phyloP scores from a whole-genome alignment of 1,284 basidiomycete genomes.

The Gomphus sp. region DNA sequence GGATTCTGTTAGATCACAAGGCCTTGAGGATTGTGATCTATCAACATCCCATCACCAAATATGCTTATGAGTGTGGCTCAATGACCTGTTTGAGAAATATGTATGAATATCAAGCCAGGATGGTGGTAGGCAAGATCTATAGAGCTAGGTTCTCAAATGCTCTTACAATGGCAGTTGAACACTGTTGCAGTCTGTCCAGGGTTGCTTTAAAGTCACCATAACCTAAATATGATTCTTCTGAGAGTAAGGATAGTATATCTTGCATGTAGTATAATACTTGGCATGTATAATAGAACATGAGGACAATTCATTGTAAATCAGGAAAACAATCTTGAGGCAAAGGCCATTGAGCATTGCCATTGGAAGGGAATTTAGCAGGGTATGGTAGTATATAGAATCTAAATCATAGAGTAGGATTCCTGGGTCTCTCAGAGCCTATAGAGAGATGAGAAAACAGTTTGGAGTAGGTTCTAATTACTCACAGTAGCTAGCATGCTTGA shows the following conservation, averaged over 20 bases:
- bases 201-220: too few relatives aligned
- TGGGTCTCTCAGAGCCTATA: conserved; percentile 74
- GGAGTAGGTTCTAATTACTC: conserved; percentile 21
- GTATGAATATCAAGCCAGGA: too few relatives aligned
- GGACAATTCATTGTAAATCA: conserved; percentile 3
- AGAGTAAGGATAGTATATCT: conserved; percentile 64
- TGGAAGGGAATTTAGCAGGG: conserved; percentile 47
- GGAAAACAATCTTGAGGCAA: conserved; percentile 62
- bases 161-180: too few relatives aligned
- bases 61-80: too few relatives aligned
- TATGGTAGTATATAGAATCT: conserved; percentile 70
- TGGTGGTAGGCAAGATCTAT: too few relatives aligned
- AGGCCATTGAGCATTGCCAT: conserved; percentile 52
- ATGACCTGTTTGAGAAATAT: too few relatives aligned
- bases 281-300: conserved; percentile 56
- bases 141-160: too few relatives aligned
- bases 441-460: conserved; percentile 14
- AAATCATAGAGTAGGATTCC: conserved; percentile 82
- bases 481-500: conserved; percentile 70
- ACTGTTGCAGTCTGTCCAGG: too few relatives aligned
- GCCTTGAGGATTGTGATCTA: too few relatives aligned
- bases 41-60: too few relatives aligned
- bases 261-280: conserved; percentile 88
- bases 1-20: too few relatives aligned
- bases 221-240: too few relatives aligned